phyloP scores from a whole-genome alignment of 805 yeast genomes.

The Yamadazyma nakazawae region DNA sequence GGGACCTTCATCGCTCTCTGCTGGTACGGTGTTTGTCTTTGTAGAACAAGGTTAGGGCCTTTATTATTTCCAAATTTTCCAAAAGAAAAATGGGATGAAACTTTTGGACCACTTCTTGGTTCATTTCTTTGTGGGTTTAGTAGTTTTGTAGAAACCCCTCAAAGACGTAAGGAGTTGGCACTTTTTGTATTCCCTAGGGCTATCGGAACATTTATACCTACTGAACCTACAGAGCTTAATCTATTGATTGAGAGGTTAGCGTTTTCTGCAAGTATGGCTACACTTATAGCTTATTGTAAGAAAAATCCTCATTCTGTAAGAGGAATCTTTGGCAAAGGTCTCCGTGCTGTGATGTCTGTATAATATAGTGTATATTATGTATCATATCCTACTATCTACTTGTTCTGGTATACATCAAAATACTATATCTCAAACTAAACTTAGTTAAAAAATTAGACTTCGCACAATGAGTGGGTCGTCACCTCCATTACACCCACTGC shows the following conservation, averaged over 20 bases:
- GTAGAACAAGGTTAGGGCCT: conserved; percentile 40
- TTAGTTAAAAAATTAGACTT: not conserved
- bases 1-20: conserved; percentile 39
- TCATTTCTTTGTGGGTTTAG: conserved; percentile 41
- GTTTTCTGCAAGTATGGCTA: conserved; percentile 35
- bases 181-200: conserved; percentile 45
- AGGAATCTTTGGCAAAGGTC: conserved; percentile 37
- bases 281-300: conserved; percentile 32
- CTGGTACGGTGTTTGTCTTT: conserved; percentile 49
- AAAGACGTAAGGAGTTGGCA: conserved; percentile 46
- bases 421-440: not conserved
- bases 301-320: conserved; percentile 28
- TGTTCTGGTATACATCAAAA: not conserved
- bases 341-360: conserved; percentile 16
- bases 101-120: conserved; percentile 40
- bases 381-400: not conserved
- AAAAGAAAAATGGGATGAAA: conserved; percentile 33
- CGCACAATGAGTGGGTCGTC: not conserved
- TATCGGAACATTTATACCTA: conserved; percentile 30
- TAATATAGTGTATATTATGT: not conserved
- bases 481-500: not conserved
- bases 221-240: conserved; percentile 22
- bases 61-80: conserved; percentile 34
- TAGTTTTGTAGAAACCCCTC: conserved; percentile 35
- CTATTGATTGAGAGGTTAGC: conserved; percentile 27